These are phyloP conservation scores for Diaporthe sp. DNA, from an alignment of 2,329 filamentous ascomycete genomes.

Conservation along the genomic window DNA sequence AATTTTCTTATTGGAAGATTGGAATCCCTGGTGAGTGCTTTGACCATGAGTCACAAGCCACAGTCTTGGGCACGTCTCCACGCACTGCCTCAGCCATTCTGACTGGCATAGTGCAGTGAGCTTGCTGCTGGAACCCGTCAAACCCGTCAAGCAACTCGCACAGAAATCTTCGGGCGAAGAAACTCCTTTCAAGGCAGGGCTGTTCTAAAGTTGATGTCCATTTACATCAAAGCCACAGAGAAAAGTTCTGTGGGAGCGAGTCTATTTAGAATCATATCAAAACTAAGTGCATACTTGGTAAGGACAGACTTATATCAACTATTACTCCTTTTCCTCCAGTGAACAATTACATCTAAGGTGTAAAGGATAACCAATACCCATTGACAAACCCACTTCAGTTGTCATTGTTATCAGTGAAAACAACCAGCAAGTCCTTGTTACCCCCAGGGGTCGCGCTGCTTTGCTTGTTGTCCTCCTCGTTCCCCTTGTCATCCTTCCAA, in stretches of 20 bases:
- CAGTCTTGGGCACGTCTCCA: not conserved
- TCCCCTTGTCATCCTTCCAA: conserved; percentile 23
- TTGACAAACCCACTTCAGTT: conserved; percentile 56
- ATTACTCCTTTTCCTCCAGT: not conserved
- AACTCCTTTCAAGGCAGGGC: no score
- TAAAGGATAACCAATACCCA: not conserved
- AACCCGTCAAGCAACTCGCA: not conserved
- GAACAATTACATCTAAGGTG: not conserved
- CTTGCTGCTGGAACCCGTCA: not conserved
- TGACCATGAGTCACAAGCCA: not conserved
- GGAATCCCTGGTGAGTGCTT: not conserved
- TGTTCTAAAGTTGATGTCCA: not conserved
- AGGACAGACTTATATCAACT: not conserved
- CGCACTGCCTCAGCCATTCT: no score
- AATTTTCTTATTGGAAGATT: not conserved
- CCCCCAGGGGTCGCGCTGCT: conserved; percentile 22
- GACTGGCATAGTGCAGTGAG: not conserved
- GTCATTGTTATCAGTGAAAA: conserved; percentile 26
- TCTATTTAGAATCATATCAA: no score
- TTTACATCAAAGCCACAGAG: not conserved
- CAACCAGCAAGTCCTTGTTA: conserved; percentile 16
- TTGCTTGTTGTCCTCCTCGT: conserved; percentile 18
- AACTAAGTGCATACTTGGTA: no score
- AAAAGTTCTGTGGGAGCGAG: not conserved
- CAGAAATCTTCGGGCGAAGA: not conserved